phyloP scores from a whole-genome alignment of 139 green algal species.

The Trebouxia sp. region DNA sequence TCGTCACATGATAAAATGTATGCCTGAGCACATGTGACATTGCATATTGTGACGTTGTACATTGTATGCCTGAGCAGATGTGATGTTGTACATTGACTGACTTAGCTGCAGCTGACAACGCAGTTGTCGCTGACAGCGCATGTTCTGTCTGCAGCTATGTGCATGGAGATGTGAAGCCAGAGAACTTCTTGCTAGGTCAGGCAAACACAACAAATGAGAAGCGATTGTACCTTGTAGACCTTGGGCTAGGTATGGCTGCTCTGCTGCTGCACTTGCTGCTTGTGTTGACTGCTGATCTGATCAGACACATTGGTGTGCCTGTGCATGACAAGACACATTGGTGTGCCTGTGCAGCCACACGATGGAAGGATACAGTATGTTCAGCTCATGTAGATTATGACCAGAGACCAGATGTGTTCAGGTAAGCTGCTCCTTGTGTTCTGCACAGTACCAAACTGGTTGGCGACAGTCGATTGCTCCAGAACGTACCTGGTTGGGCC shows the following conservation, averaged over 20 bases:
- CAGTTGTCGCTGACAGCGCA: background rate
- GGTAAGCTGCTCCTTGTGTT: slow-evolving; percentile 30
- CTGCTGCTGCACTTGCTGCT: background rate
- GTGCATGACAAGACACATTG: background rate
- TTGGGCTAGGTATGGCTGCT: slow-evolving; percentile 89
- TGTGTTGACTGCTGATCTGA: no score
- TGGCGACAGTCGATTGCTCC: no score
- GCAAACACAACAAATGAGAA: slow-evolving; percentile 84
- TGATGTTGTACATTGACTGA: background rate
- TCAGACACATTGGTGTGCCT: background rate
- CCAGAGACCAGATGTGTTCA: slow-evolving; percentile 97
- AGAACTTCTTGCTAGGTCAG: slow-evolving; percentile 98
- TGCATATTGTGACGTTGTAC: background rate
- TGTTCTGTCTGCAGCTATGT: slow-evolving; percentile 78
- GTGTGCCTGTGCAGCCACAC: slow-evolving; percentile 66
- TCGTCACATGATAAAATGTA: no score
- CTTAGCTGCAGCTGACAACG: background rate
- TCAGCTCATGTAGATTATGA: slow-evolving; percentile 98
- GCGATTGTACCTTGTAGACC: slow-evolving; percentile 95
- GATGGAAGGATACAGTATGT: slow-evolving; percentile 86
- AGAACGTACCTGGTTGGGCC: no score
- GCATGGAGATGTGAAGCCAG: slow-evolving; percentile 98
- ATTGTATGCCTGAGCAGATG: no score
- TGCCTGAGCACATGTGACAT: background rate
- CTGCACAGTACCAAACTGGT: no score